Conservation (phyloP, 345 rosid genomes). For the Lumnitzera racemosa region DNA sequence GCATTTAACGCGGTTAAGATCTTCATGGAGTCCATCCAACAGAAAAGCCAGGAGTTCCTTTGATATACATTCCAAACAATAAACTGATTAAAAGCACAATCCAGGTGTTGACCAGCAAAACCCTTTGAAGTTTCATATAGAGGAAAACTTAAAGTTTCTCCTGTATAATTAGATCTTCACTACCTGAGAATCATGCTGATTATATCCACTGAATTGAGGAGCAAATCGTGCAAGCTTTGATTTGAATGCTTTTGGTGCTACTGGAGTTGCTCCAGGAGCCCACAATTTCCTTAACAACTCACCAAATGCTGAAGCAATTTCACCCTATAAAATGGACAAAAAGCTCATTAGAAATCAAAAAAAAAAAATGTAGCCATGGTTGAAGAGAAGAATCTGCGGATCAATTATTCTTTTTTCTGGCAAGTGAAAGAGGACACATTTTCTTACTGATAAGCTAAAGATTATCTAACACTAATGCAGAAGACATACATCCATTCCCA, state of each 20-base stretch:
- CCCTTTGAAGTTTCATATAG: too few relatives aligned
- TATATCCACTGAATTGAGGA: constrained; percentile 90
- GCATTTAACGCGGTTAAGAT: constrained; percentile 85
- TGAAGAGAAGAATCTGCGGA: too few relatives aligned
- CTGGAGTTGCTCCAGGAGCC: constrained; percentile 87
- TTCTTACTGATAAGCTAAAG: background rate
- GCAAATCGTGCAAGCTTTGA: constrained; percentile 95
- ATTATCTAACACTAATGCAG: too few relatives aligned
- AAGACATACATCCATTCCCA: constrained; percentile 84
- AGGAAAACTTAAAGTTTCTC: constrained; percentile 1
- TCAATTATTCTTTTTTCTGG: constrained; percentile 2
- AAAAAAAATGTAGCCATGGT: too few relatives aligned
- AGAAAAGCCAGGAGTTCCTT: constrained; percentile 95
- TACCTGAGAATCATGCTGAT: constrained; percentile 99
- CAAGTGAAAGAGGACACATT: constrained; percentile 9
- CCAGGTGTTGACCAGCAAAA: too few relatives aligned
- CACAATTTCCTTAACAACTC: constrained; percentile 84
- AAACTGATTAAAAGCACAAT: constrained; percentile 7
- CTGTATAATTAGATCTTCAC: constrained; percentile 23
- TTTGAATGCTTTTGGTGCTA: constrained; percentile 85
- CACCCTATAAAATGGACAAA: constrained; percentile 52
- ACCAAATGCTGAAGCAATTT: constrained; percentile 92
- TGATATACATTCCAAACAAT: constrained; percentile 17
- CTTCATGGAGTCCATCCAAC: constrained; percentile 98
- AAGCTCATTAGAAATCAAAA: constrained; percentile 1